phyloP scores from a whole-genome alignment of 768 basidiomycete genomes.

The Calocybe cyanea region DNA sequence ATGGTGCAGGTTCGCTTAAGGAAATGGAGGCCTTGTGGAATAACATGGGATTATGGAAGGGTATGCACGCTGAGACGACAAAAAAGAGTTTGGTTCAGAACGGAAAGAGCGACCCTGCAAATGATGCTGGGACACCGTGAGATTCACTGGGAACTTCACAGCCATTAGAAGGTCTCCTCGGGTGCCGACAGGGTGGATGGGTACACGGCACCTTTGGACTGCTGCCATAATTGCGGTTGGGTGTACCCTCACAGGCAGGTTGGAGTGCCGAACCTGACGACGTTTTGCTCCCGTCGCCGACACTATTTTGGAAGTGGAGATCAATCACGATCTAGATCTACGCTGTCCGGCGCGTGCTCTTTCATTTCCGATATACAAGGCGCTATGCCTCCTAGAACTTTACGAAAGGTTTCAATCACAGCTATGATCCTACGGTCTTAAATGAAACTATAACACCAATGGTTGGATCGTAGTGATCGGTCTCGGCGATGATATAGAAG shows the following conservation, averaged over 20 bases:
- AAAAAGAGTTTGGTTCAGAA: conserved; percentile 1
- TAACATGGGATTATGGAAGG: not conserved
- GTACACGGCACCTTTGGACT: too few species aligned
- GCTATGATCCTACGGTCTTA: too few species aligned
- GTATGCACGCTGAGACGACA: not conserved
- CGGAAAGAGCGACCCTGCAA: not conserved
- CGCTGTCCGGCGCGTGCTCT: not conserved
- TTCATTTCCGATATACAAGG: conserved; percentile 18
- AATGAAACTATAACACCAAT: too few species aligned
- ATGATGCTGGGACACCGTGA: conserved; percentile 1
- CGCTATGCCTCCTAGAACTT: too few species aligned
- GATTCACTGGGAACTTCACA: not conserved
- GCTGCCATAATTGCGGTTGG: not conserved
- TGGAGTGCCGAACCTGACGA: not conserved
- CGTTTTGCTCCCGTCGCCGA: not conserved
- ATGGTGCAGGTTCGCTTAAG: not conserved
- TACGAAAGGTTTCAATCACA: too few species aligned
- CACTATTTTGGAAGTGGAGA: not conserved
- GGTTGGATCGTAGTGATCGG: conserved; percentile 1
- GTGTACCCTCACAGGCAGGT: not conserved
- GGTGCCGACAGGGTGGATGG: not conserved
- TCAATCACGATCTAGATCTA: not conserved
- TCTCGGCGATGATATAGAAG: not conserved
- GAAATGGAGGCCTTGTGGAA: not conserved
- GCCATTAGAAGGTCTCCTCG: not conserved